Percentiles rank a stretch among this genome's conserved stretches.
Conservation (phyloP, 129 eudicot species). For the Flaveria ramosissima region DNA sequence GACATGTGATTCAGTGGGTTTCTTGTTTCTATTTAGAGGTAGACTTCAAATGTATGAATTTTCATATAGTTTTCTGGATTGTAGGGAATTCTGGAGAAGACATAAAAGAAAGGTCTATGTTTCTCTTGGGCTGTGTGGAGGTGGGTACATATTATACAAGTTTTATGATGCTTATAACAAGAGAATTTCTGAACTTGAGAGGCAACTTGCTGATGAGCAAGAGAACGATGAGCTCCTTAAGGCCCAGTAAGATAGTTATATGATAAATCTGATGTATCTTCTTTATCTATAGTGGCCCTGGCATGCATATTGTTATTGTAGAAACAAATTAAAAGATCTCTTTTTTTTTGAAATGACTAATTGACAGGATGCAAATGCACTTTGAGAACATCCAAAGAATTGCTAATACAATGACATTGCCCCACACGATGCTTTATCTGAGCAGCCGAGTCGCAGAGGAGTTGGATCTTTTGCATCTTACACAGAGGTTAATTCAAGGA, state of each 20-base stretch:
- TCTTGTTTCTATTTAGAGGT: background rate
- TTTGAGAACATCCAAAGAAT: constrained; percentile 87
- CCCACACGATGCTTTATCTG: constrained; percentile 69
- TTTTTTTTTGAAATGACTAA: constrained; percentile 12
- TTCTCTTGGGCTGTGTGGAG: constrained; percentile 80
- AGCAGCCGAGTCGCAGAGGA: constrained; percentile 64
- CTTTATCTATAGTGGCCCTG: background rate
- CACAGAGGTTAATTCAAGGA: constrained; percentile 74
- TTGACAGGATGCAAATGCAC: constrained; percentile 83
- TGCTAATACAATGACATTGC: constrained; percentile 86
- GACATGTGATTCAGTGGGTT: background rate
- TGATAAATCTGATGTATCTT: background rate
- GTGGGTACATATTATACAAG: constrained; percentile 81
- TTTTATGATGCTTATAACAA: constrained; percentile 64
- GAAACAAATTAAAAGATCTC: background rate
- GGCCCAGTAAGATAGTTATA: constrained; percentile 62
- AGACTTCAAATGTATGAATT: background rate
- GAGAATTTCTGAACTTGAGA: constrained; percentile 38
- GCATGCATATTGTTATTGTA: background rate
- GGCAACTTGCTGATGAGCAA: constrained; percentile 67
- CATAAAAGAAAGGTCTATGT: constrained; percentile 79
- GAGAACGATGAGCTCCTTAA: constrained; percentile 78
- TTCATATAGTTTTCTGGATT: background rate
- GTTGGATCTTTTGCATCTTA: constrained; percentile 71
- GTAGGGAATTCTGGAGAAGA: constrained; percentile 88